A percentile compares a stretch with the other conserved stretches of the same genome.
Evolutionary conservation across 2,329 filamentous ascomycete species (phyloP).

Genomic region (Ploettnerulaceae sp.): DNA sequence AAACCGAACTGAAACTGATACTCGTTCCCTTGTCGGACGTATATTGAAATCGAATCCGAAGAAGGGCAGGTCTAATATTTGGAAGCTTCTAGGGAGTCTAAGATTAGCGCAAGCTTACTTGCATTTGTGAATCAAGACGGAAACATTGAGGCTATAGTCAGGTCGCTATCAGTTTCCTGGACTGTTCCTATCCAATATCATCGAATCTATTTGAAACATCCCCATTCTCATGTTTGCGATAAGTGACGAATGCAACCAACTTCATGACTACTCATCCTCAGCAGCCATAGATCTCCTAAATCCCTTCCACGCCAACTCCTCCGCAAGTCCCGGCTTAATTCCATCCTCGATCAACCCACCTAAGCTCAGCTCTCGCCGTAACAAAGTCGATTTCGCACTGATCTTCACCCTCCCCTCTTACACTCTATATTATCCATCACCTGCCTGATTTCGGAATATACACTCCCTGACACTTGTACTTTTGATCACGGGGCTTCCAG

Average conservation of each 20-base stretch:
- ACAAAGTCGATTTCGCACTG: neutral
- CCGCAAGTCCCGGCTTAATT: neutral
- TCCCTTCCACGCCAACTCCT: slow-evolving; percentile 1
- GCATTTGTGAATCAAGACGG: too few relatives aligned
- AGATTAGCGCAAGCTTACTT: too few relatives aligned
- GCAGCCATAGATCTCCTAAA: neutral
- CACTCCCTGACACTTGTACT: neutral
- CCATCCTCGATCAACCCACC: neutral
- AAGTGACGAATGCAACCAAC: too few relatives aligned
- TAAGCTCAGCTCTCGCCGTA: neutral
- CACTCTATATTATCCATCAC: neutral
- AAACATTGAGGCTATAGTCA: too few relatives aligned
- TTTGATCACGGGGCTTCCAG: neutral
- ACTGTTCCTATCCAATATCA: too few relatives aligned
- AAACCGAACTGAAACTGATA: slow-evolving; percentile 28
- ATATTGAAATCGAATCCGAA: too few relatives aligned
- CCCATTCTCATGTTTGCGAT: too few relatives aligned
- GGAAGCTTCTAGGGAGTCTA: too few relatives aligned
- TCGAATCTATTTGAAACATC: too few relatives aligned
- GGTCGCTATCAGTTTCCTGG: too few relatives aligned
- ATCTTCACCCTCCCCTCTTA: neutral
- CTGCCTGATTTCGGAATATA: too few relatives aligned
- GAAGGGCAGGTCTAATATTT: too few relatives aligned
- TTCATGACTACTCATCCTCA: neutral
- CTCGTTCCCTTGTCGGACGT: neutral